Evolutionary conservation across 164 flowering plant genomes (phyloP), one percentile per base, ranked within the genome.

Genomic region (Annona cherimola): DNA sequence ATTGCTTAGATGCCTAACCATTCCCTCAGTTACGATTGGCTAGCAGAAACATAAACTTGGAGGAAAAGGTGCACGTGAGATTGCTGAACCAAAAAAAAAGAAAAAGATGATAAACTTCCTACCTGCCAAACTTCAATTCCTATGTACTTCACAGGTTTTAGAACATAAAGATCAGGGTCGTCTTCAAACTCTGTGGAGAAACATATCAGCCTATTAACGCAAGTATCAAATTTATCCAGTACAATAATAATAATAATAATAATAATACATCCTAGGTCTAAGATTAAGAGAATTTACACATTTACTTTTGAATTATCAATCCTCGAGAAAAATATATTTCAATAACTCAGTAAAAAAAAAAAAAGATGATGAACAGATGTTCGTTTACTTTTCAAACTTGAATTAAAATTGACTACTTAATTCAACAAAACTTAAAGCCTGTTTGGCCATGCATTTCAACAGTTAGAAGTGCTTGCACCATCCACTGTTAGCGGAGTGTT

Each of bases 91-190:
- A 2, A 11, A 50, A 16, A 44, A 66, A 61, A 35, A 4, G 41
- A 44, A 43, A 66, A 26, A 66, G 39, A 20, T n/a, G 18, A 7
- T 20, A 61, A 44, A n/a, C 71, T 2, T 9, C 45, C 72, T 73
- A 87, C 95, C 91, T 92, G 97, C 93, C 95, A 90, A 71, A 92
- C 92, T 81, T 92, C 93, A 77, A 92, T 90, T 42, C 92, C 95
- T 2, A 87, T 83, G 76, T 92, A 90, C 76, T 91, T 93, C 62
- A 92, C 81, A 42, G 95, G 92, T 78, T 86, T 91, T 72, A 88
- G 71, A 69, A 94, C 99, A 80, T 92, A 94, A 42, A 92, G 94
- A 69, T 94, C 97, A 63, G 97, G 94, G 60, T 94, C 99, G 81
- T 94, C 99, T 81, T 92, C 94, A 82, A 94, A 94, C 72, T 94